Evolutionary conservation across 495 filamentous ascomycete genomes (phyloP).

Genomic region (Penicillium roqueforti): DNA sequence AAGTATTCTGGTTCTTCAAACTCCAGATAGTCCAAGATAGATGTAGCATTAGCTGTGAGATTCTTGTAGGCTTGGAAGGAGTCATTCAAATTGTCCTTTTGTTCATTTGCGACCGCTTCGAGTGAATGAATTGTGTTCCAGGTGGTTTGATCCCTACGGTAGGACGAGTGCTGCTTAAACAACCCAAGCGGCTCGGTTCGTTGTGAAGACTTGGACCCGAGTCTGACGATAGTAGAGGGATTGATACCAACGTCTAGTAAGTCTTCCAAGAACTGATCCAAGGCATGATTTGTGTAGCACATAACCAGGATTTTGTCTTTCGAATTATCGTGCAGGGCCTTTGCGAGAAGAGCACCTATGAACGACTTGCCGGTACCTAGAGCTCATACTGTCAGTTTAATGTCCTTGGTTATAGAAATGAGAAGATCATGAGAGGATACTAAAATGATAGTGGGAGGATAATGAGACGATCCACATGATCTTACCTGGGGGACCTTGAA

Average conservation of each 20-base stretch:
- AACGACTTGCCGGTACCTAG: conserved; percentile 79
- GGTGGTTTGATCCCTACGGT: conserved; percentile 20
- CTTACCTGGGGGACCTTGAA: conserved; percentile 75
- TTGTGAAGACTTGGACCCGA: conserved; percentile 60
- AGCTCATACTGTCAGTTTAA: conserved; percentile 3
- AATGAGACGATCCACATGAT: background rate
- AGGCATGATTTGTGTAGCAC: conserved; percentile 66
- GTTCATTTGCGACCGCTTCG: conserved; percentile 22
- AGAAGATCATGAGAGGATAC: too few species aligned
- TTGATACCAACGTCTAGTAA: conserved; percentile 60
- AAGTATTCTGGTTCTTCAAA: conserved; percentile 56
- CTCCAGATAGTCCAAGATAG: conserved; percentile 60
- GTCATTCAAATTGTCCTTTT: conserved; percentile 11
- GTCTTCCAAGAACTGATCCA: conserved; percentile 73
- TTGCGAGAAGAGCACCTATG: conserved; percentile 64
- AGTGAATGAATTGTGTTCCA: conserved; percentile 41
- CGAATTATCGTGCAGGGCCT: conserved; percentile 51
- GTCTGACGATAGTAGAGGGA: conserved; percentile 51
- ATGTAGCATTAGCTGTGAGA: conserved; percentile 1
- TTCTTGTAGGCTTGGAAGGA: conserved; percentile 26
- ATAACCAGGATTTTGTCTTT: conserved; percentile 57
- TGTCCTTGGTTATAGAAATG: background rate
- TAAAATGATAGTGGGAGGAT: too few species aligned
- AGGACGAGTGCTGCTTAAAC: conserved; percentile 37
- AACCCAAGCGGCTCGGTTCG: conserved; percentile 48